Conservation (phyloP, 2,329 filamentous ascomycete species). For the Gliomastix tumulicola region DNA sequence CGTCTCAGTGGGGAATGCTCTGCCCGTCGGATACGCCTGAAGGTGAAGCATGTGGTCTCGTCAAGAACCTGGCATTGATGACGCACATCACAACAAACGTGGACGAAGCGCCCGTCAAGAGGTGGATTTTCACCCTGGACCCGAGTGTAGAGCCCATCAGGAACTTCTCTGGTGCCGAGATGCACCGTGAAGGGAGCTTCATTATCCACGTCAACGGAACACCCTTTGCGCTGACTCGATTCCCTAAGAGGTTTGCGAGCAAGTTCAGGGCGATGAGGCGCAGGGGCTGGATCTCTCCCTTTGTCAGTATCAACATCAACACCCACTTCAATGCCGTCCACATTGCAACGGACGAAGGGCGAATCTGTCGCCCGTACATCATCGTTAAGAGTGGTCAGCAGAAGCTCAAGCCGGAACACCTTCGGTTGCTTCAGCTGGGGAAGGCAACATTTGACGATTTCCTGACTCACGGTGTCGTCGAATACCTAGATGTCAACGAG, state of each 20-base stretch:
- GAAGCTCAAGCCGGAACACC: slow-evolving; percentile 70
- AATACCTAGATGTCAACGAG: slow-evolving; percentile 97
- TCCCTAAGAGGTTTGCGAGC: slow-evolving; percentile 79
- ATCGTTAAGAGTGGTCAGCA: slow-evolving; percentile 85
- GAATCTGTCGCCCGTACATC: slow-evolving; percentile 93
- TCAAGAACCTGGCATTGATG: slow-evolving; percentile 98
- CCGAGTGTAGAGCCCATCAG: slow-evolving; percentile 74
- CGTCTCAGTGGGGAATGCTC: slow-evolving; percentile 97
- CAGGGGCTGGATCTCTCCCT: slow-evolving; percentile 88
- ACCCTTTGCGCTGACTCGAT: slow-evolving; percentile 77
- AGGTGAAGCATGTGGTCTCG: slow-evolving; percentile 94
- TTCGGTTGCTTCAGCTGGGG: slow-evolving; percentile 75
- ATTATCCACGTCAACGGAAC: slow-evolving; percentile 95
- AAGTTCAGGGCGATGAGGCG: slow-evolving; percentile 82
- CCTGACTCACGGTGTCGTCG: slow-evolving; percentile 79
- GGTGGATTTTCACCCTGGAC: slow-evolving; percentile 80
- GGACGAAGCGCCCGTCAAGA: slow-evolving; percentile 82
- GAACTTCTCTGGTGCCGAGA: slow-evolving; percentile 67
- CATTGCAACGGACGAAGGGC: slow-evolving; percentile 93
- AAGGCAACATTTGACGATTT: slow-evolving; percentile 92
- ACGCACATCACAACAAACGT: slow-evolving; percentile 98
- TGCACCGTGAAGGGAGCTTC: slow-evolving; percentile 78
- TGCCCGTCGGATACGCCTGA: slow-evolving; percentile 96
- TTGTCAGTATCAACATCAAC: slow-evolving; percentile 95
- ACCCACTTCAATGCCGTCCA: slow-evolving; percentile 87